Evolutionary conservation across 2,329 filamentous ascomycete species (phyloP), one percentile per base, ranked within the genome.

Genomic region (Sphaerulina populicola): DNA sequence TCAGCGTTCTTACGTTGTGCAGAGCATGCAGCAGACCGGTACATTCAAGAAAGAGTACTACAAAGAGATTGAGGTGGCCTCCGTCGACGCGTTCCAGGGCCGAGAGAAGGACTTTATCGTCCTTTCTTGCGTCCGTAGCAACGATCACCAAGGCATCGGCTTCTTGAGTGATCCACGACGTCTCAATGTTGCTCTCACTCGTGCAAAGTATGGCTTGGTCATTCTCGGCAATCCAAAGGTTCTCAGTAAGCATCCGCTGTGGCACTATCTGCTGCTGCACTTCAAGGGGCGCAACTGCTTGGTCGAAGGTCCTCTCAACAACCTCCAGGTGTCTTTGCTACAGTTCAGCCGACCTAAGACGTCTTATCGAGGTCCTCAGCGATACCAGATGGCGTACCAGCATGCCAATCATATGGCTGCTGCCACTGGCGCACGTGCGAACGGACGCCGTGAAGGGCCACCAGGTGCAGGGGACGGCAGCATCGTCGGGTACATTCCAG

Each of bases 91-190:
- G 15, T 98, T 98, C 78, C 93, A 98, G 68, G 93, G 93, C 47
- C 86, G 93, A 75, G 93, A 98, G 72, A 98, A 98, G 74, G 93
- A 98, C 67, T 98, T 95, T 65, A 98, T 98, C 64, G 90, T 98
- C 36, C 77, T 98, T 30, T 97, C 93, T 55, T 98, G 93, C 66
- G 93, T 98, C 45, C 88, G 93, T 66, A 97, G 91, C 67, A 98
- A 98, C 68, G 93, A 98, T 64, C 94, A 97, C 68, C 93, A 98
- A 69, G 93, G 93, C 60, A 98, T 98, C 63, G 93, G 93, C 72
- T 98, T 98, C 80, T 76, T 98, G 75, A 97, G 90, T 54, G 93
- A 98, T 62, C 93, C 93, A 47, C 88, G 93, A 59, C 91, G 93
- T 77, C 82, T 98, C 64, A 98, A 98, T 66, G 93, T 98, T 18